Percentiles rank a stretch among this genome's conserved stretches.
These are phyloP conservation scores for Sporothrix inflata DNA, from an alignment of 2,329 filamentous ascomycete species.

Conservation along the genomic window DNA sequence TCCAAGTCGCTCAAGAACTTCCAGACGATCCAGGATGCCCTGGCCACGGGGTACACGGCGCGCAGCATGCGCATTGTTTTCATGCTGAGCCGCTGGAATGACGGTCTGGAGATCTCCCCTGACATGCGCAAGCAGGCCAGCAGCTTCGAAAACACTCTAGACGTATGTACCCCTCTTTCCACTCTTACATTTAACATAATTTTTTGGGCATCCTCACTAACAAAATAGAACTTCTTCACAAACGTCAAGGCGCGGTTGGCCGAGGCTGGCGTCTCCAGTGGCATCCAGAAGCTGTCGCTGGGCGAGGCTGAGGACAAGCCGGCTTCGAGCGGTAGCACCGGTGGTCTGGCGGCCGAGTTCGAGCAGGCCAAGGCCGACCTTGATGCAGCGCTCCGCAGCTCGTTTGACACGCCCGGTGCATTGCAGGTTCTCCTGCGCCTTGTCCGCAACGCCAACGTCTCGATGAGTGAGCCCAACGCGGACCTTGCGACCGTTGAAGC, in stretches of 20 bases:
- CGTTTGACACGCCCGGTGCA: slow-evolving; percentile 68
- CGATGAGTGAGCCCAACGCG: slow-evolving; percentile 35
- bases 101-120: slow-evolving; percentile 71
- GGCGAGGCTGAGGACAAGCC: not conserved
- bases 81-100: slow-evolving; percentile 68
- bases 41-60: slow-evolving; percentile 65
- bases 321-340: not conserved
- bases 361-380: slow-evolving; percentile 59
- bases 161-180: slow-evolving; percentile 26
- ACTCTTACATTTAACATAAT: not conserved
- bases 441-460: slow-evolving; percentile 64
- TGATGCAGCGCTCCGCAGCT: slow-evolving; percentile 65
- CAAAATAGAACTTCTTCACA: slow-evolving; percentile 33
- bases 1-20: slow-evolving; percentile 75
- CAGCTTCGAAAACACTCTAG: slow-evolving; percentile 57
- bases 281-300: slow-evolving; percentile 30
- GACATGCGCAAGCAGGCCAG: slow-evolving; percentile 62
- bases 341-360: slow-evolving; percentile 45
- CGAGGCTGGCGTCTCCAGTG: slow-evolving; percentile 23
- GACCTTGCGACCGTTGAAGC: slow-evolving; percentile 33
- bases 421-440: slow-evolving; percentile 66
- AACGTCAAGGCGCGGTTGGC: slow-evolving; percentile 33
- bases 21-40: slow-evolving; percentile 68
- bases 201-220: not conserved
- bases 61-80: slow-evolving; percentile 69